phyloP scores from a whole-genome alignment of 805 yeast genomes.

The Sugiyamaella marilandica region DNA sequence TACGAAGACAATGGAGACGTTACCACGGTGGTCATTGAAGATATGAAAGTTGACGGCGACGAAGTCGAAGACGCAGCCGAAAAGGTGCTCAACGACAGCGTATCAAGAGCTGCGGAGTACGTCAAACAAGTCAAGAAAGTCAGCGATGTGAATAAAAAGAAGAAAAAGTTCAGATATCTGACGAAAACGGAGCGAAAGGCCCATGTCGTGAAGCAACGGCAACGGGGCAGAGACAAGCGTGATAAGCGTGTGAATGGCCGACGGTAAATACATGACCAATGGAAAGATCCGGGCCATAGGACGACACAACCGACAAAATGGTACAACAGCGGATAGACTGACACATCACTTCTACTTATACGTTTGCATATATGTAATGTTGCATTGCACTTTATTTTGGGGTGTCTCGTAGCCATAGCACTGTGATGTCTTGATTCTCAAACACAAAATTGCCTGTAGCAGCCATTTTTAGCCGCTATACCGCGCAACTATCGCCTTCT shows the following conservation, averaged over 20 bases:
- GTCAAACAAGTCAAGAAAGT: constrained; percentile 54
- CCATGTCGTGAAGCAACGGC: constrained; percentile 44
- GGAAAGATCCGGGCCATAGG: no score
- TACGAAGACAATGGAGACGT: constrained; percentile 37
- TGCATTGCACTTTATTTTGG: background rate
- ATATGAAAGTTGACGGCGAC: constrained; percentile 43
- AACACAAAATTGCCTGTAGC: no score
- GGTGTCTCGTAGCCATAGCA: background rate
- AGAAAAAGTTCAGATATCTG: constrained; percentile 84
- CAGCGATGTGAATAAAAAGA: constrained; percentile 36
- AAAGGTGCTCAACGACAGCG: constrained; percentile 65
- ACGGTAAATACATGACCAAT: no score
- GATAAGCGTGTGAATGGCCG: no score
- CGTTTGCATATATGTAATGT: background rate
- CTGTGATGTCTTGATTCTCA: no score
- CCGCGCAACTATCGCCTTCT: no score
- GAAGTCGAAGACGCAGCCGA: constrained; percentile 55
- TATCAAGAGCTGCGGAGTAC: constrained; percentile 75
- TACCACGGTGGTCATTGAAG: constrained; percentile 55
- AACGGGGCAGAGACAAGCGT: constrained; percentile 32
- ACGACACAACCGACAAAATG: no score
- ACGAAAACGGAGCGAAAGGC: constrained; percentile 71
- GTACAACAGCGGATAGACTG: no score
- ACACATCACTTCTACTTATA: no score
- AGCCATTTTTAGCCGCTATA: no score